Base-by-base conservation (phyloP, 345 rosid species). In the Carallia brachiata region DNA sequence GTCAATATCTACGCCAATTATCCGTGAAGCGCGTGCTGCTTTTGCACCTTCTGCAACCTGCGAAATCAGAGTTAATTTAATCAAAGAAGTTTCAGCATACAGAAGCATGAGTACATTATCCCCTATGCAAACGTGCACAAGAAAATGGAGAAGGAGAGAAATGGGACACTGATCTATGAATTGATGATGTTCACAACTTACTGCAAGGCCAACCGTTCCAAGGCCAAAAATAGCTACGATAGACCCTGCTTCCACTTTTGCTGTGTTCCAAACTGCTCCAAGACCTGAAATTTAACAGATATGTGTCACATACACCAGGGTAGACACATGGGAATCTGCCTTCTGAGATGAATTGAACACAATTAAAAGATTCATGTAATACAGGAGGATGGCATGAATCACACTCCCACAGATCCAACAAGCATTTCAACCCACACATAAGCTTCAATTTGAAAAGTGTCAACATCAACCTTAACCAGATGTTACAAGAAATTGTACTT, bases 21-120 rank as follows among this genome's bases (percentile, higher is more conserved):
- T 83, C 56, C 99, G 87, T 52, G 98, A 81, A 75, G 98, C 99
- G 75, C 97, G 96, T 69, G 98, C 97, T 67, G 98, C 66, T 76
- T 96, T 96, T 23, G 99, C 99, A 79, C 98, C 99, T 85, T 96
- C 99, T 0, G 99, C 98, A 65, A 96, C 99, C 97, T 95, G 60
- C 68, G 31, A 23, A 73, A 52, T 63, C 23, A 36, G 34, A 27
- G 40, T 40, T 34, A 48, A 27, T 55, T 56, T 12, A 56, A 56
- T 56, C 31, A 30, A 56, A 30, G 34, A 15, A 56, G 15, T 19
- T 56, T 56, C 31, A 10, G 16, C 5, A 4, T 8, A 27, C 16
- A 3, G 6, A 56, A 56, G 31, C 31, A 56, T 27, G 15, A 56
- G n/a, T 52, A 55, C 3, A 55, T 19, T 55, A 17, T 55, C 30